Evolutionary conservation across 257 asterid species (phyloP), one percentile per base, ranked within the genome.

Genomic region (Perilla frutescens): DNA sequence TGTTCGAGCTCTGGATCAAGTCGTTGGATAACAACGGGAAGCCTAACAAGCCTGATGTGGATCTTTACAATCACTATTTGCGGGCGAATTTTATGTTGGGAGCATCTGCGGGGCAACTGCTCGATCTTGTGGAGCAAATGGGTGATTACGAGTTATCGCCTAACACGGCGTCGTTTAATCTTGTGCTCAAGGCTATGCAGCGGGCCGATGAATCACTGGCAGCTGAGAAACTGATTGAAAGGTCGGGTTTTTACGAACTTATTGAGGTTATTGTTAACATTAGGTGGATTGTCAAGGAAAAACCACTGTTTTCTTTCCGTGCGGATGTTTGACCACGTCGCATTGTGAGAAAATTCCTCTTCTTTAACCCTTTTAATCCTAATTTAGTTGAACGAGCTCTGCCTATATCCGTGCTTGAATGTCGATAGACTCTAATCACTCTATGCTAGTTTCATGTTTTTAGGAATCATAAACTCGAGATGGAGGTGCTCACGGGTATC

Each of bases 41-140:
- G 77, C 96, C 93, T 11, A 91, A 91, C 80, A 86, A 65, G 81
- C 99, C 99, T 6, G 92, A 90, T 73, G 99, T 81, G 32, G 63
- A 82, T 50, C 64, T 94, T 12, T 94, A 84, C 43, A 94, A 94
- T 79, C 91, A 87, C 61, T 94, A 91, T 62, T 60, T 94, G 77
- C 80, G 93, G 41, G 98, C 97, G 39, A 87, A 85, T 76, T 74
- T 94, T 73, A 90, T 91, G 98, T 48, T 53, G 31, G 90, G 89
- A 13, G 87, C 89, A n/a, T 72, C 85, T 4, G 85, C 85, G 1
- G 88, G 81, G 36, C 86, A 83, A 70, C 68, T 94, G 83, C 81
- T 91, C 68, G 91, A 82, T 72, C 80, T 90, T 13, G 81, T 90
- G 40, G 80, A 82, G 32, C 81, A 78, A 70, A 87, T 88, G 98